Conservation (phyloP, 2,329 filamentous ascomycete species). For the Arthroderma uncinatum region DNA sequence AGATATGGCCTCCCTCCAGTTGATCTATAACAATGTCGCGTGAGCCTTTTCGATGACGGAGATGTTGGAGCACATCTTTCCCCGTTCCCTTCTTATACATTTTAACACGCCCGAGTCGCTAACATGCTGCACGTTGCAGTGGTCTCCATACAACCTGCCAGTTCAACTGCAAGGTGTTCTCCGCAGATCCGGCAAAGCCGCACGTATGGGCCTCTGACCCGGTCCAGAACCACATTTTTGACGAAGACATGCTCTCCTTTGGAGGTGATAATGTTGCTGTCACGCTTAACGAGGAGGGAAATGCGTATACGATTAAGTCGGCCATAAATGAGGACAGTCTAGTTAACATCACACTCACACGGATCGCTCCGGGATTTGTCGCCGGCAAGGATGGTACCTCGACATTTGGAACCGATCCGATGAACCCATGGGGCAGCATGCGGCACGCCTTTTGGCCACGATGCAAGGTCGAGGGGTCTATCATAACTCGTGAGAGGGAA, state of each 20-base stretch:
- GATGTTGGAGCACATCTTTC: background rate
- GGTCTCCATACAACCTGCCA: conserved; percentile 83
- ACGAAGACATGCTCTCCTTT: conserved; percentile 70
- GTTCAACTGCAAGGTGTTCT: conserved; percentile 91
- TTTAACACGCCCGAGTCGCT: background rate
- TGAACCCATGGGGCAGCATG: conserved; percentile 84
- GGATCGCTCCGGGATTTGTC: conserved; percentile 67
- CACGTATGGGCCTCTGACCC: conserved; percentile 76
- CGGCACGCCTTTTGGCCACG: conserved; percentile 91
- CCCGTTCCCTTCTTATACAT: background rate
- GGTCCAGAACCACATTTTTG: conserved; percentile 69
- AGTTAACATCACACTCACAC: conserved; percentile 75
- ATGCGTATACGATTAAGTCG: conserved; percentile 79
- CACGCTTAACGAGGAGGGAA: conserved; percentile 75
- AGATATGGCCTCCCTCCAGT: conserved; percentile 65
- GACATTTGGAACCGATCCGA: conserved; percentile 73
- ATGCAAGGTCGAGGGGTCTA: conserved; percentile 67
- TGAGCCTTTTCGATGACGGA: conserved; percentile 39
- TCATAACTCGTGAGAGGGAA: conserved; percentile 69
- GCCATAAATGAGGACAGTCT: conserved; percentile 67
- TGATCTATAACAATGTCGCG: conserved; percentile 97
- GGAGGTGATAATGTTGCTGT: conserved; percentile 77
- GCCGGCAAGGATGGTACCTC: conserved; percentile 74
- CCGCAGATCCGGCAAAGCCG: conserved; percentile 58
- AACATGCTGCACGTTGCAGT: conserved; percentile 36